A percentile compares a stretch with the other conserved stretches of the same genome.
These are phyloP conservation scores for Acer saccharum DNA, from an alignment of 345 rosid genomes.

Conservation along the genomic window DNA sequence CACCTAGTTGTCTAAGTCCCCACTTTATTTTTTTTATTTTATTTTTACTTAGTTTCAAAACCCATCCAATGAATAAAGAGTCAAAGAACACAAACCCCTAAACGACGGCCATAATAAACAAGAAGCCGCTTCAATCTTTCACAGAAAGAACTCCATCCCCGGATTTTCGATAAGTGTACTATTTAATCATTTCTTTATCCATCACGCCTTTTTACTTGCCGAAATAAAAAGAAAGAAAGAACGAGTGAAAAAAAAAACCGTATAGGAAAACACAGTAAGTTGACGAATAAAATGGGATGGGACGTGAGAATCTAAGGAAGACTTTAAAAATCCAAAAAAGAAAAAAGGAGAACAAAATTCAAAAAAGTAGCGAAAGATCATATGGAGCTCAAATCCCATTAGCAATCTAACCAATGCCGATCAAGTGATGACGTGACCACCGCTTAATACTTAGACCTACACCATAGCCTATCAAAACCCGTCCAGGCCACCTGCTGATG, in stretches of 20 bases:
- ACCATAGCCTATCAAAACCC: constrained; percentile 43
- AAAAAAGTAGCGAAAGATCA: not conserved
- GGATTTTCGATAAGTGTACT: constrained; percentile 1
- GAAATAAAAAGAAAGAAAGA: not conserved
- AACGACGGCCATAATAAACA: constrained; percentile 8
- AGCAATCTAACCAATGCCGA: constrained; percentile 22
- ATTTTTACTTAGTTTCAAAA: constrained; percentile 7
- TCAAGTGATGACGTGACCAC: constrained; percentile 51
- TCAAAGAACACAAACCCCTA: constrained; percentile 14
- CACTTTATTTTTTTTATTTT: constrained; percentile 16
- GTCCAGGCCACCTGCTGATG: constrained; percentile 81
- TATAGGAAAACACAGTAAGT: not conserved
- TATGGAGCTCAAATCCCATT: constrained; percentile 19
- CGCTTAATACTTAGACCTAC: constrained; percentile 55
- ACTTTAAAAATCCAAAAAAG: not conserved
- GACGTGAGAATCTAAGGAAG: constrained; percentile 15
- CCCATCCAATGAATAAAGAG: constrained; percentile 6
- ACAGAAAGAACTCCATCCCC: constrained; percentile 15
- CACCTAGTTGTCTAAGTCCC: constrained; percentile 36
- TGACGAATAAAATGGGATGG: constrained; percentile 14
- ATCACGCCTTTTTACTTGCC: not conserved
- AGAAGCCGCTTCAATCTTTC: constrained; percentile 20
- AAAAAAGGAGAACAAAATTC: not conserved
- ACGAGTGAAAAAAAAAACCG: not conserved
- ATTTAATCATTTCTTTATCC: constrained; percentile 14